Evolutionary conservation across 306 rosid species (phyloP), one percentile per base, ranked within the genome.

Genomic region (Rubus parviflorus): DNA sequence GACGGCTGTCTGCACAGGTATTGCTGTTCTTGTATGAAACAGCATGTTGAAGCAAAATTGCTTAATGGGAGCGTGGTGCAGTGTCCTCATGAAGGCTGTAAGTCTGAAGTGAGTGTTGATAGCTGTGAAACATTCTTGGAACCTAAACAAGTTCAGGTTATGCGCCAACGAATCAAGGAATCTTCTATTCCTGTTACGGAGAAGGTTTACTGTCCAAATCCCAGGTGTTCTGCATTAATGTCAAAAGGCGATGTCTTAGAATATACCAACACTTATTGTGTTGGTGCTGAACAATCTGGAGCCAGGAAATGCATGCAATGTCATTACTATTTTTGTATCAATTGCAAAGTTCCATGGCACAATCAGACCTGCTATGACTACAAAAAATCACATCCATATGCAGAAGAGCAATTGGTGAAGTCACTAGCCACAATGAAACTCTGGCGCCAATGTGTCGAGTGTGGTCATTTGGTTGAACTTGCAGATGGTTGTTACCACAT

Each of bases 401-500:
- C 83, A 3, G 92, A 88, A 43, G 97, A 92, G 60, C 56, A 80
- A 72, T 85, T 84, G 79, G 82, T 92, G 73, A 85, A 88, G 84
- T 87, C 72, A 80, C 83, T 92, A 68, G 96, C 92, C 45, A 71
- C 83, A 68, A 68, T 17, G 56, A 85, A 83, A 68, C 82, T 62
- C 23, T 92, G 97, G 97, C 87, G 87, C 37, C 91, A 88, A 75
- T 92, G 97, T 20, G 72, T 81, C 42, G 90, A 86, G 82, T 92
- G 96, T 72, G 84, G 64, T 80, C 91, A 87, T 80, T 85, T 92
- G 96, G 86, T 90, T 76, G 97, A 92, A 81, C 96, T 90, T 47
- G 80, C 89, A 13, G 96, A 92, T 82, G 97, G 97, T 57, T 92
- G 97, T 89, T 86, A 83, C 77, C 97, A 92, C 86, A 92, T 90